A percentile compares a stretch with the other conserved stretches of the same genome.
Conservation (phyloP, 179 eudicot genomes). For the Camellia oleifera region DNA sequence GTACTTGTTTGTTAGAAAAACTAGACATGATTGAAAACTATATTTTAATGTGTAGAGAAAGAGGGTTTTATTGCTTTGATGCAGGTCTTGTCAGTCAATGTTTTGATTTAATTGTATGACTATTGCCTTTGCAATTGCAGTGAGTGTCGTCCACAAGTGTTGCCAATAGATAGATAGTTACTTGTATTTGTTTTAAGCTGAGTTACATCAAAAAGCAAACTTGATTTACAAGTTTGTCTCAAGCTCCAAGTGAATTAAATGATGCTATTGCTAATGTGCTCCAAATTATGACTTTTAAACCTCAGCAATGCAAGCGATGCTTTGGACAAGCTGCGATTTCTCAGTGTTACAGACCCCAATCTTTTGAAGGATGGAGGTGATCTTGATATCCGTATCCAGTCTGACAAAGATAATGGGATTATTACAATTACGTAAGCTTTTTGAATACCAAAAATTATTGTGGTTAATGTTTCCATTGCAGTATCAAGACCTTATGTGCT, state of each 20-base stretch:
- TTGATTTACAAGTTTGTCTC: neutral
- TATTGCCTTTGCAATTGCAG: neutral
- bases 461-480: neutral
- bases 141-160: neutral
- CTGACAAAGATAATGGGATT: constrained; percentile 86
- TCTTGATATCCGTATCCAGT: constrained; percentile 86
- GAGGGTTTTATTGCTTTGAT: neutral
- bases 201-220: neutral
- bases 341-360: constrained; percentile 75
- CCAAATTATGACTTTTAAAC: neutral
- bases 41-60: too few species aligned
- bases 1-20: neutral
- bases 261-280: constrained; percentile 13
- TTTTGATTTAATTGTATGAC: neutral
- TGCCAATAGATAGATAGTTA: neutral
- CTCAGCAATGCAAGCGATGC: constrained; percentile 99
- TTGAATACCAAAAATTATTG: neutral
- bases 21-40: too few species aligned
- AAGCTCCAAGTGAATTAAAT: neutral
- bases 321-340: constrained; percentile 92
- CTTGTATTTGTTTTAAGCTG: neutral
- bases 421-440: constrained; percentile 74
- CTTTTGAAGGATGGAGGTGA: constrained; percentile 67
- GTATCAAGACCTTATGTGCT: neutral
- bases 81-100: neutral